phyloP scores from a whole-genome alignment of 352 stramenopile species.

The Globisporangium spinosum region DNA sequence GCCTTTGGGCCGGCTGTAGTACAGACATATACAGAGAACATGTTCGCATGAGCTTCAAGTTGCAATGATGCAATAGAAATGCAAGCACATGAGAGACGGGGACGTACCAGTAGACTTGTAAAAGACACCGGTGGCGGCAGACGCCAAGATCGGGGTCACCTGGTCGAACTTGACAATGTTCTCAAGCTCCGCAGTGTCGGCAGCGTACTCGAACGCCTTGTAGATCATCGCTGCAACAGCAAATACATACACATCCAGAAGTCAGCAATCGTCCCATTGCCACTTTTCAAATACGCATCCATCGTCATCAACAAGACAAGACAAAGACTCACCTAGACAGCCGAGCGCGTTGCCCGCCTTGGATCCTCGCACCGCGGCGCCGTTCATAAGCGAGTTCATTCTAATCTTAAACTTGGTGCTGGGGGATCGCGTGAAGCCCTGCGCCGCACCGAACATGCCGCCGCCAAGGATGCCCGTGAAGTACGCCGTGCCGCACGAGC shows the following conservation, averaged over 20 bases:
- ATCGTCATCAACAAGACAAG: not conserved
- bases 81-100: not conserved
- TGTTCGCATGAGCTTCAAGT: not conserved
- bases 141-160: slow-evolving; percentile 78
- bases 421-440: slow-evolving; percentile 67
- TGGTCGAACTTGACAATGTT: slow-evolving; percentile 83
- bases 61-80: not conserved
- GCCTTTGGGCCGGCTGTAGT: slow-evolving; percentile 58
- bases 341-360: slow-evolving; percentile 83
- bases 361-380: slow-evolving; percentile 70
- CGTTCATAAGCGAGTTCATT: slow-evolving; percentile 89
- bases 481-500: slow-evolving; percentile 76
- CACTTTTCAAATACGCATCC: slow-evolving; percentile 1
- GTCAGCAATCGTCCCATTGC: slow-evolving; percentile 8
- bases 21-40: not conserved
- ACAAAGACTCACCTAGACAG: slow-evolving; percentile 54
- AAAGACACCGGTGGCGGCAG: slow-evolving; percentile 75
- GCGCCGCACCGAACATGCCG: slow-evolving; percentile 57
- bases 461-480: slow-evolving; percentile 84
- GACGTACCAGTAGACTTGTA: slow-evolving; percentile 77
- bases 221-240: slow-evolving; percentile 73
- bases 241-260: slow-evolving; percentile 12
- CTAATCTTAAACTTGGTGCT: slow-evolving; percentile 87
- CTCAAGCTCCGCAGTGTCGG: slow-evolving; percentile 76
- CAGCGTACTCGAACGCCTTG: slow-evolving; percentile 82